Conservation (phyloP, 768 basidiomycete species). For the Tricholoma sp. region DNA sequence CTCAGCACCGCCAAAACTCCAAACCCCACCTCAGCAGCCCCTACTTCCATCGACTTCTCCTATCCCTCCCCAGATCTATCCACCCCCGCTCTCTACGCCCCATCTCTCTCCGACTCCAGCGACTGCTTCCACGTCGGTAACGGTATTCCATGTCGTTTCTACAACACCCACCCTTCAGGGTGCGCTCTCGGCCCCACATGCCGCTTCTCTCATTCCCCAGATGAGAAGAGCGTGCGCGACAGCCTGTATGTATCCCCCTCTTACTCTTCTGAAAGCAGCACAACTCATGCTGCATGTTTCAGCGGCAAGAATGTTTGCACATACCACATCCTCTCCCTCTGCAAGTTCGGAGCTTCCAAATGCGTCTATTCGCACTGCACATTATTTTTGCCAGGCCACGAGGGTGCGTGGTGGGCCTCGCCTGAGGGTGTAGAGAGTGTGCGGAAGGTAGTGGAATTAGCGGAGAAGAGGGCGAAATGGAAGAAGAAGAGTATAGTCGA, state of each 20-base stretch:
- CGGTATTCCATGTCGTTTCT: constrained; percentile 48
- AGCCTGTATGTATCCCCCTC: constrained; percentile 35
- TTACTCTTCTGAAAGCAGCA: neutral
- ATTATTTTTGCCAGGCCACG: constrained; percentile 25
- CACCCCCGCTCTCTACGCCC: neutral
- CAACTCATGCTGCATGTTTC: neutral
- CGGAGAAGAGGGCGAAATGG: constrained; percentile 9
- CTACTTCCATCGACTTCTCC: constrained; percentile 22
- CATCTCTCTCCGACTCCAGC: constrained; percentile 46
- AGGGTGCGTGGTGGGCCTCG: constrained; percentile 32
- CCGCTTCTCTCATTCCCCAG: constrained; percentile 48
- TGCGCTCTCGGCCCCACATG: constrained; percentile 40
- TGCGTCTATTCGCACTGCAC: constrained; percentile 37
- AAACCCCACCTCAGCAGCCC: constrained; percentile 3
- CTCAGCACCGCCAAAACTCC: neutral
- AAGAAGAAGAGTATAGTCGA: neutral
- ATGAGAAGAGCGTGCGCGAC: constrained; percentile 50
- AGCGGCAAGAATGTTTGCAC: constrained; percentile 53
- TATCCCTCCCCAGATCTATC: constrained; percentile 16
- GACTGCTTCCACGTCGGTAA: constrained; percentile 51
- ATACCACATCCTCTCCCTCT: constrained; percentile 32
- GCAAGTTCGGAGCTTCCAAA: constrained; percentile 31
- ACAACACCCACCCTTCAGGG: constrained; percentile 41
- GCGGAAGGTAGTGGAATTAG: constrained; percentile 14
- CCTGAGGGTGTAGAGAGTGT: constrained; percentile 13